phyloP scores from a whole-genome alignment of 257 asterid genomes.

The Solanum neorickii region DNA sequence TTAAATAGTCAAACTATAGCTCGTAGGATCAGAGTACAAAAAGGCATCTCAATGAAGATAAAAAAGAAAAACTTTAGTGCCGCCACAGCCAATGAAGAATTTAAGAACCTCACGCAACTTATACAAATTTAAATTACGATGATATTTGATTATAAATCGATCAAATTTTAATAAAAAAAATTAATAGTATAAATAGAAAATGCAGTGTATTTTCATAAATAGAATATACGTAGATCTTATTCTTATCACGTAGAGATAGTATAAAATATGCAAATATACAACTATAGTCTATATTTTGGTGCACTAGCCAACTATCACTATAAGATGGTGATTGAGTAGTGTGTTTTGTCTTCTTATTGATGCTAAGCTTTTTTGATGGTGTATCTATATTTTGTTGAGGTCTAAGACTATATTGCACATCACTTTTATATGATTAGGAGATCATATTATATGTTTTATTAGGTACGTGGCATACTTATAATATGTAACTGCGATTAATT shows the following conservation, averaged over 20 bases:
- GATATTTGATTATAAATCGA: neutral
- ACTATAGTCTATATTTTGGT: neutral
- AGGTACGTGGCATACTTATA: neutral
- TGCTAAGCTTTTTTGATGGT: neutral
- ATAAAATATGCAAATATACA: neutral
- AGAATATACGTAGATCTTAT: too few relatives aligned
- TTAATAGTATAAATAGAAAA: too few relatives aligned
- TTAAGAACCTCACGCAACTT: neutral
- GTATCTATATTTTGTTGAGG: too few relatives aligned
- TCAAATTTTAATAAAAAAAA: too few relatives aligned
- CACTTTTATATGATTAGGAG: neutral
- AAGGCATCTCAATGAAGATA: neutral
- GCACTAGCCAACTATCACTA: neutral
- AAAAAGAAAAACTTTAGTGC: neutral
- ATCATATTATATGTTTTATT: neutral
- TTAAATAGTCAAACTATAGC: neutral
- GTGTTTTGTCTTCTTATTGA: neutral
- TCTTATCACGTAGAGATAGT: too few relatives aligned
- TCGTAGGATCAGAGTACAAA: neutral
- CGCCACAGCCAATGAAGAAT: neutral
- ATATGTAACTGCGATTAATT: neutral
- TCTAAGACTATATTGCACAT: neutral
- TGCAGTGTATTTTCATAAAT: fast-evolving
- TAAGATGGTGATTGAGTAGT: neutral
- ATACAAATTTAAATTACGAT: neutral